A percentile compares a stretch with the other conserved stretches of the same genome.
Evolutionary conservation across 139 green algal species (phyloP).

Genomic region (Astrephomene gubernaculifera): DNA sequence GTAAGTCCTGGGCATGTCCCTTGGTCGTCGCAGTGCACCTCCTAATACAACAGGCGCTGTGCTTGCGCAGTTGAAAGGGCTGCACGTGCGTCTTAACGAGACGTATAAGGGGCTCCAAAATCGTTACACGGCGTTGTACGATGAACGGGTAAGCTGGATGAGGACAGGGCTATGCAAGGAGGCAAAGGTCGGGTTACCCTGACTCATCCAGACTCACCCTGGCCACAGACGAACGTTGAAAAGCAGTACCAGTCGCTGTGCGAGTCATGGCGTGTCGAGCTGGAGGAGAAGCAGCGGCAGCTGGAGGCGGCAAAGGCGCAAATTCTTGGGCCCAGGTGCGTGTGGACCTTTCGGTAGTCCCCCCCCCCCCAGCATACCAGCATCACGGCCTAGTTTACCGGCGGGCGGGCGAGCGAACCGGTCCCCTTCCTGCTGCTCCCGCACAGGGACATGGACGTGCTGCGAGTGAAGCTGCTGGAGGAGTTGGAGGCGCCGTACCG

Average conservation of each 20-base stretch:
- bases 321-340: conserved; percentile 59
- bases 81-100: conserved; percentile 54
- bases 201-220: background rate
- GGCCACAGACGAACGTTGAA: conserved; percentile 47
- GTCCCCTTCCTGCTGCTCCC: no score
- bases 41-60: no score
- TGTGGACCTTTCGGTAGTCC: background rate
- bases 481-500: conserved; percentile 66
- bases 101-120: conserved; percentile 56
- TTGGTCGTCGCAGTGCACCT: background rate
- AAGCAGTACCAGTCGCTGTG: conserved; percentile 70
- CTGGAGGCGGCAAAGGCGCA: conserved; percentile 65
- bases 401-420: no score
- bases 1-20: conserved; percentile 42
- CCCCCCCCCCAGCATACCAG: background rate
- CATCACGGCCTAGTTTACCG: background rate
- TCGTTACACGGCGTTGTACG: conserved; percentile 40
- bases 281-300: conserved; percentile 71
- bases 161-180: no score
- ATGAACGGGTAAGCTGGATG: conserved; percentile 57
- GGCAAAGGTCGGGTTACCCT: no score
- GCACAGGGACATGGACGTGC: conserved; percentile 69
- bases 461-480: conserved; percentile 67
- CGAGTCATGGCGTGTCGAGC: conserved; percentile 69
- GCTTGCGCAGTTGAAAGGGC: conserved; percentile 59